These are phyloP conservation scores for Gymnopilus junonius DNA, from an alignment of 768 basidiomycete genomes.

Conservation along the genomic window DNA sequence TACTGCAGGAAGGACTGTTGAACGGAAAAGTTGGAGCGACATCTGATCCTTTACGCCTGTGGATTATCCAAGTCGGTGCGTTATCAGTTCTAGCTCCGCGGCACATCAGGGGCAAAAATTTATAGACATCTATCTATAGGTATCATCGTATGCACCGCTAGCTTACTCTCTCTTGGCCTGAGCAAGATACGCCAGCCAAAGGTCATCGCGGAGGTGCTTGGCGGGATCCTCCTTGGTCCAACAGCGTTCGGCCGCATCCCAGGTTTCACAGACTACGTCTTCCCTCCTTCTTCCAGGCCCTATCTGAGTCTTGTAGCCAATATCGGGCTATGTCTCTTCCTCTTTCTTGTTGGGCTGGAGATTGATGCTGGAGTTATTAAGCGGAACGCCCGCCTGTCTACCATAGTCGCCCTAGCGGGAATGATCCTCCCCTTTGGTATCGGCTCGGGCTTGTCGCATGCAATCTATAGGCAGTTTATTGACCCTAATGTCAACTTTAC, in stretches of 20 bases:
- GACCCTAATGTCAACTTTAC: constrained; percentile 71
- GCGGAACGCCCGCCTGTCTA: constrained; percentile 72
- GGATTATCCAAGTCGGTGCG: constrained; percentile 81
- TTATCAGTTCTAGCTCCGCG: constrained; percentile 2
- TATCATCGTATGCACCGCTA: constrained; percentile 82
- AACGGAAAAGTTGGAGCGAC: constrained; percentile 65
- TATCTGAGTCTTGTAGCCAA: constrained; percentile 88
- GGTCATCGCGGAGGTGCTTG: constrained; percentile 83
- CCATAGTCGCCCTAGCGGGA: constrained; percentile 77
- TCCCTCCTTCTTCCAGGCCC: constrained; percentile 70
- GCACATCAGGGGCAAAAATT: background rate
- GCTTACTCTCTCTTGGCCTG: constrained; percentile 65
- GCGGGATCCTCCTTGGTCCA: constrained; percentile 86
- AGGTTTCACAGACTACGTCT: constrained; percentile 85
- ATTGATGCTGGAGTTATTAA: constrained; percentile 83
- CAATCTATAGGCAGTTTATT: constrained; percentile 79
- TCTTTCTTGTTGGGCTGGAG: constrained; percentile 93
- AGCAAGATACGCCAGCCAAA: constrained; percentile 83
- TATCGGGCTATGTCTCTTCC: constrained; percentile 85
- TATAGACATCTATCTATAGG: constrained; percentile 44
- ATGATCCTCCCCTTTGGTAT: constrained; percentile 89
- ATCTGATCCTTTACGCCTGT: constrained; percentile 72
- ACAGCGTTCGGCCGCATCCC: constrained; percentile 78
- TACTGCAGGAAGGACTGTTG: constrained; percentile 78
- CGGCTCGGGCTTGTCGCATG: constrained; percentile 65